Percentiles rank a stretch among this genome's conserved stretches.
phyloP scores from a whole-genome alignment of 129 eudicot genomes.

The Chrysanthemum seticuspe region DNA sequence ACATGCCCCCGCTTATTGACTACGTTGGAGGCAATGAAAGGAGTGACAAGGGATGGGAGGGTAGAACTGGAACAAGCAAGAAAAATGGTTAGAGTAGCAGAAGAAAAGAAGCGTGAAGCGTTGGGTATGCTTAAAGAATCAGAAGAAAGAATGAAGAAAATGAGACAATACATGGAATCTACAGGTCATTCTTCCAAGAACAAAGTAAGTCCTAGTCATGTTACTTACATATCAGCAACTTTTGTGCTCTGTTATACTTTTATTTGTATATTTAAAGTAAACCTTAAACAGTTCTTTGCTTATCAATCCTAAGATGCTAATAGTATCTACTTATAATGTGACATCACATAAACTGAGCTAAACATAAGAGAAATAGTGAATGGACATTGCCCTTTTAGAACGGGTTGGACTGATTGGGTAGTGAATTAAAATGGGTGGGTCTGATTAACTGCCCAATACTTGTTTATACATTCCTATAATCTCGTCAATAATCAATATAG shows the following conservation, averaged over 20 bases:
- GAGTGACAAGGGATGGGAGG: constrained; percentile 42
- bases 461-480: no score
- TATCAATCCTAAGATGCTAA: background rate
- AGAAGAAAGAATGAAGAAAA: constrained; percentile 46
- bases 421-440: no score
- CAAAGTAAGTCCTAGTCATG: constrained; percentile 43
- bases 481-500: no score
- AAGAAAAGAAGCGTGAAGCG: constrained; percentile 50
- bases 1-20: constrained; percentile 46
- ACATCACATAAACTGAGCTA: background rate
- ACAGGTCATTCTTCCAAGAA: constrained; percentile 24
- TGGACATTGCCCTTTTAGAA: background rate
- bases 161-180: constrained; percentile 38
- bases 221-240: background rate
- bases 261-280: background rate
- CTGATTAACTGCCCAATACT: no score
- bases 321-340: background rate
- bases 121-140: constrained; percentile 54
- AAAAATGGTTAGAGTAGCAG: constrained; percentile 42
- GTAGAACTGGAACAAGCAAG: constrained; percentile 63
- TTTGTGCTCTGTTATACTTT: constrained; percentile 16
- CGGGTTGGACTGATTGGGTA: no score
- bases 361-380: background rate
- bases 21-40: constrained; percentile 62
- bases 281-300: constrained; percentile 2